A percentile compares a stretch with the other conserved stretches of the same genome.
phyloP scores from a whole-genome alignment of 2,329 filamentous ascomycete species.

The Leptographium flavum region DNA sequence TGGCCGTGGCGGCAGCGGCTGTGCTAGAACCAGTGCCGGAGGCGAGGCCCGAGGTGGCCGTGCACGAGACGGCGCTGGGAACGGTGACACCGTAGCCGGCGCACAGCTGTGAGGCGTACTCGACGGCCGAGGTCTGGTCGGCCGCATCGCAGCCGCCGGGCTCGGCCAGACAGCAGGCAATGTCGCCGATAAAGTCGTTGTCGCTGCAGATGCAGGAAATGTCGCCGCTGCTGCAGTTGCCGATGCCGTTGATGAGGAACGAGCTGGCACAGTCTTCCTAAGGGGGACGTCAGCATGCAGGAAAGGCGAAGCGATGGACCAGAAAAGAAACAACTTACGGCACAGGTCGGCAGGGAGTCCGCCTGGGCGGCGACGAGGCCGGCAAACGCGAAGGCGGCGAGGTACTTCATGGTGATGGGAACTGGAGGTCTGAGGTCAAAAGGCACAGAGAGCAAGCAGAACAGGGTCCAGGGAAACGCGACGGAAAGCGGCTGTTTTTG shows the following conservation, averaged over 20 bases:
- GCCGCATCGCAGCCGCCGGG: slow-evolving; percentile 15
- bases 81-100: slow-evolving; percentile 18
- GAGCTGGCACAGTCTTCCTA: slow-evolving; percentile 15
- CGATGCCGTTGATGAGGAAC: slow-evolving; percentile 18
- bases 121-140: slow-evolving; percentile 18
- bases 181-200: slow-evolving; percentile 23
- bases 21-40: not conserved
- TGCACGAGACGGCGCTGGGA: slow-evolving; percentile 18
- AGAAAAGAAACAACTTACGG: slow-evolving; percentile 28
- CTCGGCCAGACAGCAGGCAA: slow-evolving; percentile 21
- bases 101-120: slow-evolving; percentile 20
- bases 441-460: not conserved
- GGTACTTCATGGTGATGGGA: slow-evolving; percentile 27
- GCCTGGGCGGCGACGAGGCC: slow-evolving; percentile 38
- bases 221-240: slow-evolving; percentile 19
- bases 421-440: not conserved
- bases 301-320: not conserved
- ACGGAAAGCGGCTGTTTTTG: not conserved
- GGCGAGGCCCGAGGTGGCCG: slow-evolving; percentile 4
- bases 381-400: slow-evolving; percentile 28
- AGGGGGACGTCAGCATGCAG: not conserved
- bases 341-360: slow-evolving; percentile 33
- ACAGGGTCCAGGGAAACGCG: not conserved
- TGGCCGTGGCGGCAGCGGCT: slow-evolving; percentile 2
- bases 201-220: slow-evolving; percentile 27